phyloP scores from a whole-genome alignment of 495 filamentous ascomycete genomes.

The Acidomyces sp. region DNA sequence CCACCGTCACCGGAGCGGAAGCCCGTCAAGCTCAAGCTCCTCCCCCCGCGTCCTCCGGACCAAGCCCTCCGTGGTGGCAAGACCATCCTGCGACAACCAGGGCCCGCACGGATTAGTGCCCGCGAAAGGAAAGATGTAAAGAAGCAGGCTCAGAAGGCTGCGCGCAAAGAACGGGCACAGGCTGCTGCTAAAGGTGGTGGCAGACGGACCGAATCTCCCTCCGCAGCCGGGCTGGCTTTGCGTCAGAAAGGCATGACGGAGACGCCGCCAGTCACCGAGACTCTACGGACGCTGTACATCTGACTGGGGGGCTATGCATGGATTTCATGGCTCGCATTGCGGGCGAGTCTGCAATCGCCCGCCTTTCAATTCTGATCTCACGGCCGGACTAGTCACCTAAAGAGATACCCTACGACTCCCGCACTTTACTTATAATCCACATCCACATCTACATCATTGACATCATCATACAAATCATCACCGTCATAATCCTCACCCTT shows the following conservation, averaged over 20 bases:
- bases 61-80: slow-evolving; percentile 10
- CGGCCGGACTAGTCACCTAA: no score
- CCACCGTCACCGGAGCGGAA: slow-evolving; percentile 7
- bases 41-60: slow-evolving; percentile 15
- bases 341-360: no score
- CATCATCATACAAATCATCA: no score
- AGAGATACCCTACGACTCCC: no score
- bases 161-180: slow-evolving; percentile 32
- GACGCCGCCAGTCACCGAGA: slow-evolving; percentile 19
- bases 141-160: slow-evolving; percentile 35
- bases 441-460: no score
- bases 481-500: no score
- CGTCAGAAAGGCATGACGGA: slow-evolving; percentile 16
- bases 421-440: no score
- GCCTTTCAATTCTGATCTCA: slow-evolving; percentile 3
- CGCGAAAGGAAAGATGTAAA: slow-evolving; percentile 29
- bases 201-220: slow-evolving; percentile 4
- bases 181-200: slow-evolving; percentile 11
- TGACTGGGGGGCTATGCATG: no score
- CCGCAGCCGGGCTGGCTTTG: slow-evolving; percentile 8
- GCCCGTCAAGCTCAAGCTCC: slow-evolving; percentile 15
- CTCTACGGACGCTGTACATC: slow-evolving; percentile 22
- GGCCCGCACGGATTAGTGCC: slow-evolving; percentile 23
- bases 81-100: slow-evolving; percentile 17
- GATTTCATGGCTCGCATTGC: no score